Evolutionary conservation across 768 basidiomycete genomes (phyloP).

Genomic region (Asterophora lycoperdoides): DNA sequence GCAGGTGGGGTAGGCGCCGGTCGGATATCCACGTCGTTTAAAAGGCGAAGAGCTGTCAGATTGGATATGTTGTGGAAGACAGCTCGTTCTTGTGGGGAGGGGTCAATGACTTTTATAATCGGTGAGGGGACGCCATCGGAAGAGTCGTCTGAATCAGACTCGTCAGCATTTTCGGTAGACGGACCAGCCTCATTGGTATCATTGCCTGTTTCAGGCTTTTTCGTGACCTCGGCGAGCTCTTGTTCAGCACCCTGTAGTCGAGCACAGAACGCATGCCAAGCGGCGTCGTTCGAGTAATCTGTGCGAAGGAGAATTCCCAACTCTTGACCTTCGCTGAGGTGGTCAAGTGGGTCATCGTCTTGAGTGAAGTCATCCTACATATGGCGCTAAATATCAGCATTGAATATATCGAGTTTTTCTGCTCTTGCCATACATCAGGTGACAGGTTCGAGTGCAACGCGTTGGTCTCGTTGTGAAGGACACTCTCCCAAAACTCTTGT

Average conservation of each 20-base stretch:
- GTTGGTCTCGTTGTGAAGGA: conserved; percentile 4
- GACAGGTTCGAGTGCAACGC: background rate
- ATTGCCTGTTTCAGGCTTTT: background rate
- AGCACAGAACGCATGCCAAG: conserved; percentile 55
- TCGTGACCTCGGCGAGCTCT: conserved; percentile 39
- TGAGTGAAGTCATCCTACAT: conserved; percentile 23
- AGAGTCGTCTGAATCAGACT: conserved; percentile 34
- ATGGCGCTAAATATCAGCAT: background rate
- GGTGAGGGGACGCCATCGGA: conserved; percentile 25
- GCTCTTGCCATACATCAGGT: conserved; percentile 4
- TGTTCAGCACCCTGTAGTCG: conserved; percentile 53
- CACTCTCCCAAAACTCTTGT: conserved; percentile 44
- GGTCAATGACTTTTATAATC: conserved; percentile 49
- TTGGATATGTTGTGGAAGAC: conserved; percentile 55
- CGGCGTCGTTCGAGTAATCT: conserved; percentile 62
- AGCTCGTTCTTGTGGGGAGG: conserved; percentile 35
- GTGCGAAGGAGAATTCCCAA: conserved; percentile 68
- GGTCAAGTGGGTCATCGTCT: conserved; percentile 57
- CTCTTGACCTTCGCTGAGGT: conserved; percentile 40
- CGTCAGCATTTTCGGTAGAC: conserved; percentile 17
- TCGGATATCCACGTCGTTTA: conserved; percentile 70
- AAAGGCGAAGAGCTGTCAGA: conserved; percentile 56
- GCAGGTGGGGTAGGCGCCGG: conserved; percentile 43
- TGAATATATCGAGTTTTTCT: background rate
- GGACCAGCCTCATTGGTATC: background rate